Evolutionary conservation across 2,329 filamentous ascomycete species (phyloP), one percentile per base, ranked within the genome.

Genomic region (Pleomassaria siparia): DNA sequence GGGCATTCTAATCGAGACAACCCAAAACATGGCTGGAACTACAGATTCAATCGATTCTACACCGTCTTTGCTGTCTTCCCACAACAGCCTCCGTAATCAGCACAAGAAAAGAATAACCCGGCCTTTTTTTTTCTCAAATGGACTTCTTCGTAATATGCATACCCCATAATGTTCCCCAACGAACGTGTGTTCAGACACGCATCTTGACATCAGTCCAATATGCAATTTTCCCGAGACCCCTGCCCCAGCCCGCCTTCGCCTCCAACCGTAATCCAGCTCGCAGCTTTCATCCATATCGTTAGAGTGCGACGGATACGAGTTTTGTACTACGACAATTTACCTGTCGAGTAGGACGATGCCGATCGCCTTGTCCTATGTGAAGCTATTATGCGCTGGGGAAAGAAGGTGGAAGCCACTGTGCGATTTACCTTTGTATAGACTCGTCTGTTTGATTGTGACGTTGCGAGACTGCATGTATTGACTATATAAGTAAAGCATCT

Each of bases 201-300:
- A 3, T 33, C 24, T 22, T n/a, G 11, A 4, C 13, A 5, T n/a
- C n/a, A 22, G 30, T 6, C 42, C 32, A 32, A 44, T 36, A 10
- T 18, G 10, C 22, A 7, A 37, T 44, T 44, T 26, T 44, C 21
- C 42, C 29, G 21, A 29, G 15, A 24, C 20, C 30, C n/a, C 16
- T 35, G 16, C 30, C 11, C 6, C 10, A 35, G 8, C 13, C 24
- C 12, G 11, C 40, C 7, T 20, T 21, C 15, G 11, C 16, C 40
- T 21, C 28, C 13, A 33, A 13, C 42, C 18, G 32, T 44, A 37
- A 11, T 28, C n/a, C 32, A 16, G 13, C 32, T 6, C 15, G 16
- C 32, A 18, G 42, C n/a, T 44, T 44, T 44, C 42, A 37, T 30
- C 42, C 42, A 37, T n/a, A 44, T 44, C 16, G 30, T 30, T 37